phyloP scores from a whole-genome alignment of 2,329 filamentous ascomycete genomes.

The Colletotrichum tropicale region DNA sequence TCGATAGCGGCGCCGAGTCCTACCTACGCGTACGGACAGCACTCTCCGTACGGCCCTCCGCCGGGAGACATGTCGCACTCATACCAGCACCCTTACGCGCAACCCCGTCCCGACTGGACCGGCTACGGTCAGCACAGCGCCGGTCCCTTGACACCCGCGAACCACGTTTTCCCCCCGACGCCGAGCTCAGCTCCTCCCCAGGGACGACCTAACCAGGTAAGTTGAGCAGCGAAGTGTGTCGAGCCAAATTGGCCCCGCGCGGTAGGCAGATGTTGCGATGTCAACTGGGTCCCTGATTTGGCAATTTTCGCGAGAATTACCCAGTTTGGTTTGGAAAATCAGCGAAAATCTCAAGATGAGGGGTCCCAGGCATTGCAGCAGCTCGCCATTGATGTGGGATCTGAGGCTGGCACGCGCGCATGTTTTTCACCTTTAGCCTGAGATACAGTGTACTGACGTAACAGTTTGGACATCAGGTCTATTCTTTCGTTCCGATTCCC shows the following conservation, averaged over 20 bases:
- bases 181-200: slow-evolving; percentile 60
- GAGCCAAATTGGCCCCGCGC: neutral
- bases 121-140: slow-evolving; percentile 64
- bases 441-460: slow-evolving; percentile 19
- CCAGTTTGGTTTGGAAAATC: neutral
- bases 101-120: slow-evolving; percentile 76
- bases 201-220: slow-evolving; percentile 64
- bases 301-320: neutral
- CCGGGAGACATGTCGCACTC: slow-evolving; percentile 86
- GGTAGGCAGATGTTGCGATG: neutral
- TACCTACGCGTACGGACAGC: slow-evolving; percentile 82
- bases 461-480: slow-evolving; percentile 66
- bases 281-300: neutral
- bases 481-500: slow-evolving; percentile 97
- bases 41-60: slow-evolving; percentile 84
- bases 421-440: neutral
- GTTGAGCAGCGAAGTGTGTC: slow-evolving; percentile 28
- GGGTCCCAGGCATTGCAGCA: neutral
- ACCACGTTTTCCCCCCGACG: slow-evolving; percentile 60
- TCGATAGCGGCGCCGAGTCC: slow-evolving; percentile 94
- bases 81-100: slow-evolving; percentile 72
- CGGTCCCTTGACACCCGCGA: slow-evolving; percentile 54
- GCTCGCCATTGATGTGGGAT: neutral
- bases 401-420: neutral
- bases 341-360: neutral